A percentile compares a stretch with the other conserved stretches of the same genome.
phyloP scores from a whole-genome alignment of 305 asterid species.

The Fraxinus platypoda region DNA sequence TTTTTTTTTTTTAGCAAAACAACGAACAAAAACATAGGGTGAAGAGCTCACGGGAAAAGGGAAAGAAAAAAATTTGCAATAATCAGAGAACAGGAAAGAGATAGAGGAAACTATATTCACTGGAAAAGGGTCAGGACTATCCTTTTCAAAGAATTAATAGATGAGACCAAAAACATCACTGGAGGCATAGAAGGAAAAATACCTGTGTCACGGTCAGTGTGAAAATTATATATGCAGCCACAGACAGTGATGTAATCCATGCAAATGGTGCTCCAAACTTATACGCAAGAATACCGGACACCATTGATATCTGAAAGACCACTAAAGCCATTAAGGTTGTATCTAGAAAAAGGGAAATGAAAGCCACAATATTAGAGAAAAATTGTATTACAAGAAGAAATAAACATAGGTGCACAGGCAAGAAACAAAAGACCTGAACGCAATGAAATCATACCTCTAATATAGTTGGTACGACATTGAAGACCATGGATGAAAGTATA shows the following conservation, averaged over 20 bases:
- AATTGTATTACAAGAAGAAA: background rate
- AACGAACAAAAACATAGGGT: background rate
- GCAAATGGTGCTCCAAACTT: conserved; percentile 97
- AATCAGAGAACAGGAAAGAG: background rate
- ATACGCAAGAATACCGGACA: conserved; percentile 95
- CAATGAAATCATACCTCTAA: conserved; percentile 56
- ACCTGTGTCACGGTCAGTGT: conserved; percentile 91
- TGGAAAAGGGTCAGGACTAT: conserved; percentile 1
- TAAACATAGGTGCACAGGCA: conserved; percentile 6
- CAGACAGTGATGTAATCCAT: conserved; percentile 87
- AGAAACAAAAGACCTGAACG: conserved; percentile 8
- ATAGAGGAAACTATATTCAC: background rate
- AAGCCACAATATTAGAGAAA: conserved; percentile 19
- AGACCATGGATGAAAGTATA: conserved; percentile 91
- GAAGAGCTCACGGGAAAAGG: background rate
- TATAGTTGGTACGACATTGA: conserved; percentile 90
- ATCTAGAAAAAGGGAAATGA: conserved; percentile 13
- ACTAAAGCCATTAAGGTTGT: conserved; percentile 32
- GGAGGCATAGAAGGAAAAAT: background rate
- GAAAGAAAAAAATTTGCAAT: background rate
- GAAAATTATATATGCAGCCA: conserved; percentile 78
- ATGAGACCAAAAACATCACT: background rate
- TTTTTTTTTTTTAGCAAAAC: background rate
- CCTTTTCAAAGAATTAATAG: background rate
- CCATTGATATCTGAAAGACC: conserved; percentile 87